Percentiles rank a stretch among this genome's conserved stretches.
Evolutionary conservation across 2,329 filamentous ascomycete species (phyloP).

Genomic region (Cylindrodendrum hubeiense): DNA sequence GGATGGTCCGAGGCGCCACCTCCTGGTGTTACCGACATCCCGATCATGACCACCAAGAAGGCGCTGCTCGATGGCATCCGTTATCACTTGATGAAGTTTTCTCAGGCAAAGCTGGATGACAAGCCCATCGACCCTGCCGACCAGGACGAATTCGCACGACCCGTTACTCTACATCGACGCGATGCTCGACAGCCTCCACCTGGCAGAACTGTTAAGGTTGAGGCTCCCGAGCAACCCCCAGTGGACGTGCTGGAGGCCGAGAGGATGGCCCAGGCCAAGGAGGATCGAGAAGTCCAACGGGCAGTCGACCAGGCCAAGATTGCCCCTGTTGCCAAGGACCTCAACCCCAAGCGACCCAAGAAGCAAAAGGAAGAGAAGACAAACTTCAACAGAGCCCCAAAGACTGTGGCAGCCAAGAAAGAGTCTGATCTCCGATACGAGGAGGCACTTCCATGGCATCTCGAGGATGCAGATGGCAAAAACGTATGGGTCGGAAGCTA

Average conservation of each 20-base stretch:
- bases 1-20: constrained; percentile 70
- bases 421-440: constrained; percentile 84
- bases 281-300: constrained; percentile 86
- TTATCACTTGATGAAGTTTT: constrained; percentile 88
- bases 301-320: constrained; percentile 93
- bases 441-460: constrained; percentile 94
- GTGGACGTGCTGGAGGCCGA: constrained; percentile 71
- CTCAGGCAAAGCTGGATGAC: constrained; percentile 65
- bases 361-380: constrained; percentile 87
- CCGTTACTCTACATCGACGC: constrained; percentile 88
- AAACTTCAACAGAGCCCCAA: constrained; percentile 86
- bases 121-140: constrained; percentile 77
- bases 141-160: constrained; percentile 85
- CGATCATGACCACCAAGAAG: constrained; percentile 86
- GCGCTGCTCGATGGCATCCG: constrained; percentile 83
- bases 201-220: constrained; percentile 73
- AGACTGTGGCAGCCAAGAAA: constrained; percentile 83
- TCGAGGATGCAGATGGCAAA: constrained; percentile 96
- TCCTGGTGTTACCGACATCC: constrained; percentile 66
- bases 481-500: constrained; percentile 95
- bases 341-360: constrained; percentile 62
- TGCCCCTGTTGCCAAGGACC: constrained; percentile 79
- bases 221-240: constrained; percentile 57
- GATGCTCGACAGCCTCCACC: constrained; percentile 81
- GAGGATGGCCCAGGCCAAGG: constrained; percentile 76